Base-by-base conservation (phyloP, 495 filamentous ascomycete species). In the Parathielavia appendiculata region DNA sequence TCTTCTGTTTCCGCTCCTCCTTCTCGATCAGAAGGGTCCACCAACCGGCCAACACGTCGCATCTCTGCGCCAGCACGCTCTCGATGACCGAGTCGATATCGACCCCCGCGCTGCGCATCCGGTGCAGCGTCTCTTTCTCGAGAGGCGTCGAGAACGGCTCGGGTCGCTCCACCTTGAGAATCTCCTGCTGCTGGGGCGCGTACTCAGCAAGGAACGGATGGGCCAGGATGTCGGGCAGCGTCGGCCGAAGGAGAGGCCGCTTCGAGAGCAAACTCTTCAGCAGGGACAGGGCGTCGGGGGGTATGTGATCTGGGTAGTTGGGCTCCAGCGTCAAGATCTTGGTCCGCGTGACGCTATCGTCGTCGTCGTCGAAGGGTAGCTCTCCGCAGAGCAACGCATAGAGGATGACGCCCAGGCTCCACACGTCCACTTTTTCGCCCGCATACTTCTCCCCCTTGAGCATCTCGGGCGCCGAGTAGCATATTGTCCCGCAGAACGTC, bases 401-500 rank as follows among this genome's bases (percentile, higher is more conserved):
- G 20, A 98, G 81, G 61, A 98, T 98, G 49, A 97, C 91, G 0
- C 93, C 93, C 64, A 98, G 72, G 70, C 93, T 97, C 93, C 93
- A 98, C 7, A 97, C 90, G 69, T 98, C 93, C 55, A 98, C 93
- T 71, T 95, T 96, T 74, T 97, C 92, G 2, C 91, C 92, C 0
- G 91, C 92, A 68, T 98, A 98, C 69, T 95, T 97, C 73, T 98
- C 93, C 39, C 91, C 95, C 69, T 93, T 96, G 36, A 98, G 80
- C 93, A 98, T 97, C 69, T 98, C 93, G 3, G 93, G 93, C 9
- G 93, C 93, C 58, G 90, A 95, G 72, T 98, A 98, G 74, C 92
- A 97, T 59, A 98, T 86, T 4, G 93, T 98, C 16, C 93, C 93
- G 73, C 93, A 98, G 71, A 96, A 98, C 1, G 93, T 98, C 70